Evolutionary conservation across 176 grass and related monocot species (phyloP).

Genomic region (Oryza meyeriana): DNA sequence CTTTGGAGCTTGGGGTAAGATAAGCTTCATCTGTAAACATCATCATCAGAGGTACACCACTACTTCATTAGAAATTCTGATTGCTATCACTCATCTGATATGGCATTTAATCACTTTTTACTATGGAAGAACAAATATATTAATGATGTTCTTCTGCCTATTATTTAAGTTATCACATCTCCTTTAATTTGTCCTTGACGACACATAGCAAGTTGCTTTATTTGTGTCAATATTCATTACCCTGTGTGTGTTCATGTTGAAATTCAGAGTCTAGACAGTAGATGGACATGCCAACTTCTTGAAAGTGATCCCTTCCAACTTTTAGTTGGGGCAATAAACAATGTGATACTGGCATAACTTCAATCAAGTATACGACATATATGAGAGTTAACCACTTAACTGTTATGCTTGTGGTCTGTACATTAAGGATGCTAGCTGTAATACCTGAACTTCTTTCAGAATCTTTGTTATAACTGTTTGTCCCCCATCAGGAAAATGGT

Average conservation of each 20-base stretch:
- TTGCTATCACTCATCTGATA: background rate
- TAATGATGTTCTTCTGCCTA: background rate
- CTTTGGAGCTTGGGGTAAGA: background rate
- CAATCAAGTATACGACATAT: background rate
- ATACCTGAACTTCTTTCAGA: background rate
- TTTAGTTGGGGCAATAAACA: background rate
- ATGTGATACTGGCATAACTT: background rate
- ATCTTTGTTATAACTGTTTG: background rate
- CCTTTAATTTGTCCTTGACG: conserved; percentile 3
- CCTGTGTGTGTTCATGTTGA: background rate
- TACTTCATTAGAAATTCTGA: background rate
- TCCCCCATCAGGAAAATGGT: background rate
- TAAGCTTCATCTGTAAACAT: background rate
- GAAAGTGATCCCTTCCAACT: conserved; percentile 5
- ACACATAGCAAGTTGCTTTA: background rate
- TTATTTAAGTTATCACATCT: background rate
- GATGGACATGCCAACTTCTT: background rate
- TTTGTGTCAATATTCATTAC: background rate
- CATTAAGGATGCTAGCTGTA: background rate
- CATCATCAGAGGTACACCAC: background rate
- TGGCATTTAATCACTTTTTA: background rate
- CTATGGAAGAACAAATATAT: background rate
- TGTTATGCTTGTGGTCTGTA: background rate
- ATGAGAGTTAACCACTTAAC: background rate
- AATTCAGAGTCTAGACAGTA: background rate